These are phyloP conservation scores for Nyctanthes arbortristis DNA, from an alignment of 257 asterid species.

Conservation along the genomic window DNA sequence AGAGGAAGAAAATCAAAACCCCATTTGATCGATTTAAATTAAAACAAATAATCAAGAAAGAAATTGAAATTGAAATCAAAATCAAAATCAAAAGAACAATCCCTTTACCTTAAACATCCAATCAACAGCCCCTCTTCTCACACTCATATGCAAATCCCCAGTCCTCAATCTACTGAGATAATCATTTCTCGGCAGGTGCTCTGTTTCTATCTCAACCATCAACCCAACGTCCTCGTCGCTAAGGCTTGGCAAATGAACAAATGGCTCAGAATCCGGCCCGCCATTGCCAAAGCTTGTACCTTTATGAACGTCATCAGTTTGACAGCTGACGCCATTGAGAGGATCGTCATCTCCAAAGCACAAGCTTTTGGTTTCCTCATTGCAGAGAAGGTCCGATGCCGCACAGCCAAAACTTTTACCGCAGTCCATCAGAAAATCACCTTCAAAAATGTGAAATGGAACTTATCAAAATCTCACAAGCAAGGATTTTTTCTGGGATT, in stretches of 20 bases:
- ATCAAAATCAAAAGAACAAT: slow-evolving; percentile 7
- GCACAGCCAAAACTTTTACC: slow-evolving; percentile 34
- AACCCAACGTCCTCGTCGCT: slow-evolving; percentile 47
- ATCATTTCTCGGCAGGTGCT: slow-evolving; percentile 55
- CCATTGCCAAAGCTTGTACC: slow-evolving; percentile 33
- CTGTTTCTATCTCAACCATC: slow-evolving; percentile 61
- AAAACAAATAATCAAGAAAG: background rate
- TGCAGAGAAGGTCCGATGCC: slow-evolving; percentile 49
- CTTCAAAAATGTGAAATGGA: slow-evolving; percentile 30
- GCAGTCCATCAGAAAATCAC: slow-evolving; percentile 44
- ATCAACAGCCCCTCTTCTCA: slow-evolving; percentile 66
- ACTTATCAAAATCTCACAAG: slow-evolving; percentile 38
- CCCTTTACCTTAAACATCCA: slow-evolving; percentile 77
- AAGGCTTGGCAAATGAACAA: slow-evolving; percentile 39
- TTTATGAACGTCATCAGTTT: slow-evolving; percentile 26
- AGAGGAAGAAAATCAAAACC: background rate
- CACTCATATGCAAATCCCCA: slow-evolving; percentile 67
- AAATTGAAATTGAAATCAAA: slow-evolving; percentile 8
- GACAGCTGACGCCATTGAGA: slow-evolving; percentile 30
- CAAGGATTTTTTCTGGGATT: slow-evolving; percentile 36
- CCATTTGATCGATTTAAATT: background rate
- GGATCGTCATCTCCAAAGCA: slow-evolving; percentile 47
- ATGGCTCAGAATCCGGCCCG: slow-evolving; percentile 44
- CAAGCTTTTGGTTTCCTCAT: slow-evolving; percentile 39
- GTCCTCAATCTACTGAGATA: slow-evolving; percentile 66